Base-by-base conservation (phyloP, 768 basidiomycete species). In the Mycena sanguinolenta region DNA sequence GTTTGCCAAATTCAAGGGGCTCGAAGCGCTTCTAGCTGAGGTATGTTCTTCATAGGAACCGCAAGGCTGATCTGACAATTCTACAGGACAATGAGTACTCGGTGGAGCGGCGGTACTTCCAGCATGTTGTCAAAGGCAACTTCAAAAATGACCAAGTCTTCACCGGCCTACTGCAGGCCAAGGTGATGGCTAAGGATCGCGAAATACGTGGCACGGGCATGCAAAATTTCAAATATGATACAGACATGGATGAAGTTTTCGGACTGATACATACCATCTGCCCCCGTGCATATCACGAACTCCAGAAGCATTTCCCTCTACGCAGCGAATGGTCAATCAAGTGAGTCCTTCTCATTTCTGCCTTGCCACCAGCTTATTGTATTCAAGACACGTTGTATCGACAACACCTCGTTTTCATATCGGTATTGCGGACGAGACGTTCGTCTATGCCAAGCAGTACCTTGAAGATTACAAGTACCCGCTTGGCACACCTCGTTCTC, bases 161-260 rank as follows among this genome's bases (percentile, higher is more conserved):
- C 63, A 42, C 60, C 2, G 78, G 73, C 2, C 52, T 80, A 0
- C 42, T 80, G 0, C 27, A 76, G 30, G 78, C 76, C 0, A 70
- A 76, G 30, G 66, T 74, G 0, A 8, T 58, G 2, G 49, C n/a
- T 1, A 42, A 52, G 0, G 75, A 76, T 4, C 74, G 74, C 2
- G 60, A 77, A 17, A 67, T 60, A 2, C 66, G 69, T 0, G 77
- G 78, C 0, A 55, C 67, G 2, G 77, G 76, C 0, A 68, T 58
- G 21, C 78, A 78, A 54, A 79, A 80, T 50, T 77, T 80, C 72
- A 67, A 73, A 17, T 77, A 78, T 46, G 42, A 71, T 2, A 70
- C 70, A 9, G 72, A 69, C 1, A 60, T 71, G 2, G 70, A 75
- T 21, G 74, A 78, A 4, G 76, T 75, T 34, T 50, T 66, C 9